Base-by-base conservation (phyloP, 2,329 filamentous ascomycete species). In the Phialocephala subalpina region DNA sequence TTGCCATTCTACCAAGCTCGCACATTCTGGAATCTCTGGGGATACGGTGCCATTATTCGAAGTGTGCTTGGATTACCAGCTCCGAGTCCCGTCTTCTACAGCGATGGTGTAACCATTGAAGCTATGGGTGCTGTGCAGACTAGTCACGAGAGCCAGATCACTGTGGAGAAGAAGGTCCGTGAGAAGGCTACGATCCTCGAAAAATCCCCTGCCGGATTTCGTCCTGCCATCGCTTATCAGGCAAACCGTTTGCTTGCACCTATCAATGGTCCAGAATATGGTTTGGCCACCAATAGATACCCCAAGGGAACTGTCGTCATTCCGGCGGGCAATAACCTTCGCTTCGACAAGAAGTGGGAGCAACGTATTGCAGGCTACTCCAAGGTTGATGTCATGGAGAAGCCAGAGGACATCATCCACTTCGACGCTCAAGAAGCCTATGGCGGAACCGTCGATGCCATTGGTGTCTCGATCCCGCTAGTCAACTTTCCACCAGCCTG, bases 131-230 rank as follows among this genome's bases (percentile, higher is more conserved):
- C 62, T 56, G 52, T 60, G n/a, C 64, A 60, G 25, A 42, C 47
- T 11, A 62, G 55, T 11, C 25, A 38, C 22, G 53, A 58, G 9
- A 62, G 56, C 25, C 67, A 69, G 59, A 16, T 56, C 38, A 36
- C 59, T 20, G 65, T 62, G 7, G 67, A 65, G 59, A 53, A 62
- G 4, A 69, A 69, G 18, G 62, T 69, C 20, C 67, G 65, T 33
- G 35, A 63, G 18, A 63, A 63, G 33, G 65, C 67, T 42, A 53
- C 53, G 6, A 22, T 56, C 9, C 55, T 69, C 25, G 40, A 65
- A 29, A 49, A 47, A 11, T 62, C 45, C n/a, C 59, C 59, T 14
- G 64, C 40, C 40, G 67, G 64, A 7, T 67, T 61, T 35, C 65
- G 64, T 40, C 58, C 67, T 16, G 52, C 59, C 4, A 60, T 69